These are phyloP conservation scores for Arabidopsis lyrata DNA, from an alignment of 441 rosid species.

Conservation along the genomic window DNA sequence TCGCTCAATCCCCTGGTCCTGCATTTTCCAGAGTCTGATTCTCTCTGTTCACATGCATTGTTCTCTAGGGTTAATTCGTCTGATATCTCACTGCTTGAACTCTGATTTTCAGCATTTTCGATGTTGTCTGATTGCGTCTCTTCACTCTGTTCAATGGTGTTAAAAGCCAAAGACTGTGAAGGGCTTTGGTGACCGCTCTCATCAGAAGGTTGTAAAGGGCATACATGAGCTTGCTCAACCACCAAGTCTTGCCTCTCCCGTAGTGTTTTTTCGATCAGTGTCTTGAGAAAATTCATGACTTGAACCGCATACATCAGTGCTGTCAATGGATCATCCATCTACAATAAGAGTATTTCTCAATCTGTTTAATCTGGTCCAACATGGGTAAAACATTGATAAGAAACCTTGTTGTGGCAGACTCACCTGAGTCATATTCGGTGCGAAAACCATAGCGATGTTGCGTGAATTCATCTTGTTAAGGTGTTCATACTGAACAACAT, in stretches of 20 bases:
- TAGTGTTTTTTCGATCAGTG: constrained; percentile 63
- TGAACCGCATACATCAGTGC: constrained; percentile 92
- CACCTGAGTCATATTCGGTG: constrained; percentile 96
- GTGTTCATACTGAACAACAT: constrained; percentile 78
- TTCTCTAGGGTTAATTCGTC: constrained; percentile 31
- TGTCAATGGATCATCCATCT: constrained; percentile 95
- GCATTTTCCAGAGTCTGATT: constrained; percentile 40
- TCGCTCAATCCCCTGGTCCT: constrained; percentile 53
- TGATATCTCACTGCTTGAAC: constrained; percentile 44
- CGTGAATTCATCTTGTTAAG: constrained; percentile 88
- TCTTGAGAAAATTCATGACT: constrained; percentile 94
- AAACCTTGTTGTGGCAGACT: constrained; percentile 28
- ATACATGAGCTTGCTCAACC: constrained; percentile 53
- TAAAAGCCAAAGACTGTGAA: constrained; percentile 51
- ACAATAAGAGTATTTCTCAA: constrained; percentile 27
- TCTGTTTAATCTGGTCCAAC: neutral
- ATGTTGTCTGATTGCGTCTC: constrained; percentile 48
- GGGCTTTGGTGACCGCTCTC: constrained; percentile 73
- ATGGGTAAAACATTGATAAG: neutral
- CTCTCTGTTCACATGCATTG: constrained; percentile 28
- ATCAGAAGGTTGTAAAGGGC: constrained; percentile 68
- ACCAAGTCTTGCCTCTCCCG: constrained; percentile 72
- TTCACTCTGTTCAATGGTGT: constrained; percentile 51
- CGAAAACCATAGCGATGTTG: constrained; percentile 91
- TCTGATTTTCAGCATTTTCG: constrained; percentile 30